Evolutionary conservation across 805 yeast species (phyloP).

Genomic region (Starmerella vitae): DNA sequence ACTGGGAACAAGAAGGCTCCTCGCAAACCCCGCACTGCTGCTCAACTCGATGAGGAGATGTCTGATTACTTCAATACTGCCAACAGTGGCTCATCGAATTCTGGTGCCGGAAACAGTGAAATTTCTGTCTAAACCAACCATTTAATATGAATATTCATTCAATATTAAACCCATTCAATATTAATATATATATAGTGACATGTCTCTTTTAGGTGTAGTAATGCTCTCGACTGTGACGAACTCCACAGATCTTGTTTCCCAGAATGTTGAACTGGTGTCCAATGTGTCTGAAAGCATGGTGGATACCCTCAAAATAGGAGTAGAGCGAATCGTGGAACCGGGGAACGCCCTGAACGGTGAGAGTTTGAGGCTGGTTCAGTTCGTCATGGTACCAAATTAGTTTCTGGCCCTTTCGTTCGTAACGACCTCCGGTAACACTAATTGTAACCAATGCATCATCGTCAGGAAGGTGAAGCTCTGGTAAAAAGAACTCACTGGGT

Average conservation of each 20-base stretch:
- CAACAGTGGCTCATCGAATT: no score
- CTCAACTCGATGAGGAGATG: constrained; percentile 96
- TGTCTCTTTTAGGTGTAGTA: neutral
- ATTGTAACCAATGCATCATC: constrained; percentile 1
- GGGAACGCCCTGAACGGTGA: constrained; percentile 15
- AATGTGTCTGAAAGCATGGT: constrained; percentile 2
- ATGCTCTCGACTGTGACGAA: neutral
- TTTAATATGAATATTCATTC: no score
- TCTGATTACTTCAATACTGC: constrained; percentile 59
- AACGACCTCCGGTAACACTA: constrained; percentile 13
- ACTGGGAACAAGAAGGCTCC: constrained; percentile 20
- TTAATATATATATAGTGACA: neutral
- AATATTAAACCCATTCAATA: neutral
- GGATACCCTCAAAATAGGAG: constrained; percentile 19
- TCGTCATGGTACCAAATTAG: constrained; percentile 19
- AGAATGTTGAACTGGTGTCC: constrained; percentile 1
- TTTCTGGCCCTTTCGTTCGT: constrained; percentile 9
- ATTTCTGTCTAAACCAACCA: constrained; percentile 14
- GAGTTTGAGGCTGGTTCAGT: constrained; percentile 10
- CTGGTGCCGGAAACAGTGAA: constrained; percentile 19
- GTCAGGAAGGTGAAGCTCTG: constrained; percentile 51
- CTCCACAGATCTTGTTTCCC: neutral
- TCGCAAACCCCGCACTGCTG: constrained; percentile 54
- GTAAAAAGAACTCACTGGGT: constrained; percentile 39
- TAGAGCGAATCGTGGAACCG: constrained; percentile 17